Evolutionary conservation across 495 filamentous ascomycete genomes (phyloP).

Genomic region (Apodospora peruviana): DNA sequence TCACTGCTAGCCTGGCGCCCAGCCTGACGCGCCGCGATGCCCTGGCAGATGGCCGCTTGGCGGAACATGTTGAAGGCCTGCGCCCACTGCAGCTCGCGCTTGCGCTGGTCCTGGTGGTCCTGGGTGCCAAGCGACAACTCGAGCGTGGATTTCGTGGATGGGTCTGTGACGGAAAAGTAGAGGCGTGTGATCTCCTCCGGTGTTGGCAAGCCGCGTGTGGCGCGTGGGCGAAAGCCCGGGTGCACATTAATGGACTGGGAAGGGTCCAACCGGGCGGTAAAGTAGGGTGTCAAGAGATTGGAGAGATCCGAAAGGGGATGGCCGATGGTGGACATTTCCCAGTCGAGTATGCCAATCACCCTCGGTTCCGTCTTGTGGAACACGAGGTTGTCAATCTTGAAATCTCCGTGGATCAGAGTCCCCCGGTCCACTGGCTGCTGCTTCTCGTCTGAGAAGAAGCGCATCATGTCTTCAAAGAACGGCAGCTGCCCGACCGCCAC

Average conservation of each 20-base stretch:
- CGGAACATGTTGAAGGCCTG: constrained; percentile 55
- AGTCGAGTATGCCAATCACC: constrained; percentile 92
- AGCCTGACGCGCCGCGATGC: constrained; percentile 83
- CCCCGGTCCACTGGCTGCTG: constrained; percentile 72
- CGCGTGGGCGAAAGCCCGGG: constrained; percentile 53
- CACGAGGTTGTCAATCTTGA: constrained; percentile 96
- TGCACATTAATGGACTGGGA: constrained; percentile 27
- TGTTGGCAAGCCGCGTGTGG: constrained; percentile 67
- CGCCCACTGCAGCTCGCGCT: constrained; percentile 62
- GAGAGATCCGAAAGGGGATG: constrained; percentile 86
- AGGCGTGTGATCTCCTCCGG: constrained; percentile 65
- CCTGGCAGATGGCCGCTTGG: constrained; percentile 82
- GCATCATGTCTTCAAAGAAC: constrained; percentile 71
- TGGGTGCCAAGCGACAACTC: constrained; percentile 15
- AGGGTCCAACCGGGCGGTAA: constrained; percentile 32
- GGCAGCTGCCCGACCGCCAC: constrained; percentile 76
- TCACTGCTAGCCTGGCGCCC: constrained; percentile 84
- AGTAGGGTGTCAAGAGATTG: constrained; percentile 71
- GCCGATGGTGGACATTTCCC: constrained; percentile 96
- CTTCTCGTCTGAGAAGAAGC: constrained; percentile 63
- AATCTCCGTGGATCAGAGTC: constrained; percentile 87
- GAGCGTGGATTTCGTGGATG: constrained; percentile 34
- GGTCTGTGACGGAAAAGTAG: constrained; percentile 71
- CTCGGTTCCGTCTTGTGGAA: constrained; percentile 83
- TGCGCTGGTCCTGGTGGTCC: constrained; percentile 31